Conservation (phyloP, 2,329 filamentous ascomycete species). For the Myriosclerotinia duriaeana region DNA sequence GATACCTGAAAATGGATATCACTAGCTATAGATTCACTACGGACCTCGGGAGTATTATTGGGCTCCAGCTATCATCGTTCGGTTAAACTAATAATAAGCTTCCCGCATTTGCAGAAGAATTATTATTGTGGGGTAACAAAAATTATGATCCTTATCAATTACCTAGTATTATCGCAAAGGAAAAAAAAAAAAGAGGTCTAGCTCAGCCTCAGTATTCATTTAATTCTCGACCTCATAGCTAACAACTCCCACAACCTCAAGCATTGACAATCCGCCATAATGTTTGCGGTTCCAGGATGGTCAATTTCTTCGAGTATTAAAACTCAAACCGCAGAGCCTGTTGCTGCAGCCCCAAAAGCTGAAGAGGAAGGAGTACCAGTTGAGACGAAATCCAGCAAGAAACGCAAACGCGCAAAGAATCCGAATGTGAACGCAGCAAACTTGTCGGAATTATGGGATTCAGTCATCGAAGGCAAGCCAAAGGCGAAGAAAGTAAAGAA, state of each 20-base stretch:
- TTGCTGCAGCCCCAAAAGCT: slow-evolving; percentile 3
- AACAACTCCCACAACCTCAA: not conserved
- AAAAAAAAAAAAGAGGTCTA: slow-evolving; percentile 7
- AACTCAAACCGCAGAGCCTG: slow-evolving; percentile 51
- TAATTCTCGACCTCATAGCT: not conserved
- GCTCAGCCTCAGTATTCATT: no score
- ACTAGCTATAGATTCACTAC: no score
- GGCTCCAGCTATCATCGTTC: no score
- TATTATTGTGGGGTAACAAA: slow-evolving; percentile 7
- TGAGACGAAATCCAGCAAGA: slow-evolving; percentile 45
- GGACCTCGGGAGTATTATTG: no score
- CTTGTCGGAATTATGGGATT: slow-evolving; percentile 75
- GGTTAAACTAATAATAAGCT: not conserved
- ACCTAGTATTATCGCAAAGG: slow-evolving; percentile 6
- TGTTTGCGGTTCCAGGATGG: slow-evolving; percentile 97
- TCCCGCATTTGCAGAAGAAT: not conserved
- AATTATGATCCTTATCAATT: slow-evolving; percentile 9
- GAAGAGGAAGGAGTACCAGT: slow-evolving; percentile 31
- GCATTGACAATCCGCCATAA: slow-evolving; percentile 41
- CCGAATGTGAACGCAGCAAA: slow-evolving; percentile 64
- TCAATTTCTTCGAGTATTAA: slow-evolving; percentile 72
- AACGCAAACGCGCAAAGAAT: slow-evolving; percentile 55
- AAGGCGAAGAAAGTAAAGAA: slow-evolving; percentile 35
- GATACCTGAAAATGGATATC: no score
- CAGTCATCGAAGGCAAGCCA: slow-evolving; percentile 68